phyloP scores from a whole-genome alignment of 345 rosid genomes.

The Camelina neglecta region DNA sequence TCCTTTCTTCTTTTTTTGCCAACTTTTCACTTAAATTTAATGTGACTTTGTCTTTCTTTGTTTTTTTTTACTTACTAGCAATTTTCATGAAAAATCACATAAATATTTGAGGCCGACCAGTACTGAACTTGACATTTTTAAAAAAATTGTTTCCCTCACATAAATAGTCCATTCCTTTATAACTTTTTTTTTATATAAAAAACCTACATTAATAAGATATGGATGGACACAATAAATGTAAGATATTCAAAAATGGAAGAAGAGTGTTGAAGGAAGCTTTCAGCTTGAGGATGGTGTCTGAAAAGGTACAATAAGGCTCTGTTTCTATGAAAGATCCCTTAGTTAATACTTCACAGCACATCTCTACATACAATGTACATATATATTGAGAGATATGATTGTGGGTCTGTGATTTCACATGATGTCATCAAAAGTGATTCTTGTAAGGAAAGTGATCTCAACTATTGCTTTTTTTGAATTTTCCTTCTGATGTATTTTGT shows the following conservation, averaged over 20 bases:
- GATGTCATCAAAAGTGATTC: slow-evolving; percentile 48
- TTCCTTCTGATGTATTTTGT: slow-evolving; percentile 38
- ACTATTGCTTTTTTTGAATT: slow-evolving; percentile 38
- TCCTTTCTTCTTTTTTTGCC: not conserved
- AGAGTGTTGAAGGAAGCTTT: slow-evolving; percentile 49
- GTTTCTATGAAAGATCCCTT: slow-evolving; percentile 41
- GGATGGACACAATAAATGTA: slow-evolving; percentile 33
- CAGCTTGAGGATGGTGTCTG: slow-evolving; percentile 46
- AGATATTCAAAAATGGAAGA: slow-evolving; percentile 36
- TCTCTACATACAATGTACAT: slow-evolving; percentile 1
- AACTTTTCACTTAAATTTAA: slow-evolving; percentile 38
- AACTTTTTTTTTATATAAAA: not conserved
- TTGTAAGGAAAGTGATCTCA: slow-evolving; percentile 49
- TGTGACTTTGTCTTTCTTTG: slow-evolving; percentile 5
- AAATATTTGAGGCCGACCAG: slow-evolving; percentile 36
- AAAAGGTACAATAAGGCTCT: slow-evolving; percentile 41
- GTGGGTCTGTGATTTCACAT: slow-evolving; percentile 24
- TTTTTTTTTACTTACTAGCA: not conserved
- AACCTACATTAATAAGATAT: not conserved
- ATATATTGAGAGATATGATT: slow-evolving; percentile 6
- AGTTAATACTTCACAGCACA: slow-evolving; percentile 31
- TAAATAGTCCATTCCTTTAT: not conserved
- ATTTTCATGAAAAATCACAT: slow-evolving; percentile 17
- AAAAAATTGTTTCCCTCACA: not conserved
- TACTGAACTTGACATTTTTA: slow-evolving; percentile 18